These are phyloP conservation scores for Solanum bukasovii DNA, from an alignment of 257 asterid genomes.

Conservation along the genomic window DNA sequence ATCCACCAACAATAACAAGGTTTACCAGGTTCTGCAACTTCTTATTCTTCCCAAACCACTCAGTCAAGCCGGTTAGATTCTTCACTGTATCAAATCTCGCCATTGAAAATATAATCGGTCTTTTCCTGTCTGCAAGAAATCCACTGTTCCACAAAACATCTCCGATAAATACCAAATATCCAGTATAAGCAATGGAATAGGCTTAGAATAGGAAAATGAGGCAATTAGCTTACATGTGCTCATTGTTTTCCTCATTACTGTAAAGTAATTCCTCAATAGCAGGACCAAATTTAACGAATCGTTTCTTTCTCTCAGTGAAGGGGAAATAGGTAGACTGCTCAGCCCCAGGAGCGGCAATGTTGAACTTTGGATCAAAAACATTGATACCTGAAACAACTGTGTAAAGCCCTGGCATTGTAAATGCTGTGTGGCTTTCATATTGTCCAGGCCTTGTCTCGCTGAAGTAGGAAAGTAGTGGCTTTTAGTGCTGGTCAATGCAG, in stretches of 20 bases:
- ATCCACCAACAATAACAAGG: conserved; percentile 80
- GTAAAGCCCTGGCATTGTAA: conserved; percentile 78
- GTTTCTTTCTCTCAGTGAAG: conserved; percentile 36
- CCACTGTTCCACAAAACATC: conserved; percentile 39
- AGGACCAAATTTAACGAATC: conserved; percentile 42
- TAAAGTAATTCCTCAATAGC: conserved; percentile 54
- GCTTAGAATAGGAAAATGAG: not conserved
- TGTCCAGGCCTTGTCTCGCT: conserved; percentile 71
- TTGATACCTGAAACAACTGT: conserved; percentile 69
- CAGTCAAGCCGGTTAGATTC: conserved; percentile 71
- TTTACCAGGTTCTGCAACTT: conserved; percentile 48
- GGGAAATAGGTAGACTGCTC: conserved; percentile 83
- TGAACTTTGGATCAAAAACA: conserved; percentile 82
- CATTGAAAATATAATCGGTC: conserved; percentile 79
- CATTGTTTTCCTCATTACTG: conserved; percentile 48
- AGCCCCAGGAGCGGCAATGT: conserved; percentile 83
- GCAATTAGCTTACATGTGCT: conserved; percentile 55
- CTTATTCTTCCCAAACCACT: conserved; percentile 70
- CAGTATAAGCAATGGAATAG: not conserved
- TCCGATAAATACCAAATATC: not conserved
- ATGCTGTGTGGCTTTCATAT: conserved; percentile 74
- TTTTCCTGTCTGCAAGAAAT: conserved; percentile 51
- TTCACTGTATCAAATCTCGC: conserved; percentile 77
- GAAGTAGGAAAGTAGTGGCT: not conserved
- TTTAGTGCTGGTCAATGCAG: not conserved